These are phyloP conservation scores for Tardiomyces depauwii DNA, from an alignment of 1,139 yeast genomes.

Conservation along the genomic window DNA sequence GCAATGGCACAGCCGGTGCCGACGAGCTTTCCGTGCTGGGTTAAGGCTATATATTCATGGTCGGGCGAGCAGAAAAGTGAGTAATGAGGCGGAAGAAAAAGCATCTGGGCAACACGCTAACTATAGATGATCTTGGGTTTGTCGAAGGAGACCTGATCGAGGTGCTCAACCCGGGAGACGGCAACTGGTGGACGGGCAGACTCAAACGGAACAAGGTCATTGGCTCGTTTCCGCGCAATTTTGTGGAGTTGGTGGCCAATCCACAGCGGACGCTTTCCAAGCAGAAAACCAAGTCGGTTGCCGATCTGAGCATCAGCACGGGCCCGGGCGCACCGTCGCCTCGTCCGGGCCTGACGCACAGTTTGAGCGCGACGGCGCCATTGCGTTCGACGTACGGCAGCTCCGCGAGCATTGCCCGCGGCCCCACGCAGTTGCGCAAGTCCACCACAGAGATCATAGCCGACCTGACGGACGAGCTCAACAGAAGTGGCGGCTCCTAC, in stretches of 20 bases:
- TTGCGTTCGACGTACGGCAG: not conserved
- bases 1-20: slow-evolving; percentile 3
- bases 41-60: slow-evolving; percentile 77
- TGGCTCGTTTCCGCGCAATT: slow-evolving; percentile 82
- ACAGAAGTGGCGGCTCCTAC: slow-evolving; percentile 2
- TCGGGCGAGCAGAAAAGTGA: slow-evolving; percentile 62
- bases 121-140: slow-evolving; percentile 70
- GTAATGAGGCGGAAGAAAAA: slow-evolving; percentile 6
- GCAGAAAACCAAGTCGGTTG: not conserved
- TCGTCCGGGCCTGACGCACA: not conserved
- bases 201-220: slow-evolving; percentile 68
- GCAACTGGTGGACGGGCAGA: slow-evolving; percentile 87
- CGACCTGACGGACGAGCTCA: slow-evolving; percentile 17
- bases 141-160: slow-evolving; percentile 88
- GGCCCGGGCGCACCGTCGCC: not conserved
- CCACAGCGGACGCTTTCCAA: not conserved
- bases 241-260: slow-evolving; percentile 46
- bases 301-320: slow-evolving; percentile 1
- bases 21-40: slow-evolving; percentile 47
- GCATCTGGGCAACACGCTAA: not conserved
- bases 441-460: slow-evolving; percentile 16
- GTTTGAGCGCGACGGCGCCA: not conserved
- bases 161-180: slow-evolving; percentile 70
- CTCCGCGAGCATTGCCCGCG: not conserved
- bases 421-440: no score